Percentiles rank a stretch among this genome's conserved stretches.
phyloP scores from a whole-genome alignment of 805 yeast genomes.

The Ogataea trehalophila region DNA sequence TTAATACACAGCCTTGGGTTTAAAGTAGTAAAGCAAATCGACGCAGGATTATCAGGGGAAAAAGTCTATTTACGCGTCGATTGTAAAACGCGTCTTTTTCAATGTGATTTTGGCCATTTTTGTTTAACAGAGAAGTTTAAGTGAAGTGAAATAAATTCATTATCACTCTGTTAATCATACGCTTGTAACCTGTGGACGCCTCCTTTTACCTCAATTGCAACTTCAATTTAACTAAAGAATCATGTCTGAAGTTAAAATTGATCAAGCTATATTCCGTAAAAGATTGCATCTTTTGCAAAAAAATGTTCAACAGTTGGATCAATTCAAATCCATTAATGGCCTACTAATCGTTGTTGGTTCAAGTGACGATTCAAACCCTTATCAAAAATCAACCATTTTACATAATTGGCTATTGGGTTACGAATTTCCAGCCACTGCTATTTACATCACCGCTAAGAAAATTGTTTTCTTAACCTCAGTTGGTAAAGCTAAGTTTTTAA shows the following conservation, averaged over 20 bases:
- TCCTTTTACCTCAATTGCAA: too few species aligned
- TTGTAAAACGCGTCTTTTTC: too few species aligned
- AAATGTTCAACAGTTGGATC: slow-evolving; percentile 25
- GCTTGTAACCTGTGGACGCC: too few species aligned
- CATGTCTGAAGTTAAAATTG: slow-evolving; percentile 62
- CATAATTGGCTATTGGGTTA: slow-evolving; percentile 93
- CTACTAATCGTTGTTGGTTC: slow-evolving; percentile 76
- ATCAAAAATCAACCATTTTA: slow-evolving; percentile 77
- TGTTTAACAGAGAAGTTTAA: too few species aligned
- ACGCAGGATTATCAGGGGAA: too few species aligned
- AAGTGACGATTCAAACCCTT: slow-evolving; percentile 82
- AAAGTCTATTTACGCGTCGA: too few species aligned
- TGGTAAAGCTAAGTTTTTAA: slow-evolving; percentile 78
- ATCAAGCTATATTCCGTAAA: slow-evolving; percentile 46
- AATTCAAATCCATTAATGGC: slow-evolving; percentile 42
- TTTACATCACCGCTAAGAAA: slow-evolving; percentile 57
- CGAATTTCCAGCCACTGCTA: slow-evolving; percentile 89
- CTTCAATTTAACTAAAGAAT: neutral
- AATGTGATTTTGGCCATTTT: too few species aligned
- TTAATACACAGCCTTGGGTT: too few species aligned
- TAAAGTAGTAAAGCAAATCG: too few species aligned
- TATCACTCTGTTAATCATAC: too few species aligned
- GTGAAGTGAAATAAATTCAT: too few species aligned
- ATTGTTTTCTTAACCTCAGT: slow-evolving; percentile 69
- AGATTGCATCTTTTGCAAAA: slow-evolving; percentile 43